A percentile compares a stretch with the other conserved stretches of the same genome.
These are phyloP conservation scores for Chytriomyces sp. DNA, from an alignment of 192 early-diverging fungal species.

Conservation along the genomic window DNA sequence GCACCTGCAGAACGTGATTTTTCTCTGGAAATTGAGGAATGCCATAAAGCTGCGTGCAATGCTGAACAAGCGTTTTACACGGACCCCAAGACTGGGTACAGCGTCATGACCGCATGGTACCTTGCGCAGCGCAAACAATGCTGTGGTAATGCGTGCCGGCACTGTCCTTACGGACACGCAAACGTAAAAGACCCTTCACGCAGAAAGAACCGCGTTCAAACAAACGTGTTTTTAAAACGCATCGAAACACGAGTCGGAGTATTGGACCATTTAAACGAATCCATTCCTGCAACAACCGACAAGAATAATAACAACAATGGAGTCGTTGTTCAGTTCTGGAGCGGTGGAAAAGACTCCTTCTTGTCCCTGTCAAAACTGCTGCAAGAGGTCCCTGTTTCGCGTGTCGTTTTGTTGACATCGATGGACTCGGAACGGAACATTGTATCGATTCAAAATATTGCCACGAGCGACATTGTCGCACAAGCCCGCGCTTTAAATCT, in stretches of 20 bases:
- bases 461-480: constrained; percentile 4
- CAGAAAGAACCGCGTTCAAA: not conserved
- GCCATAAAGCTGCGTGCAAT: constrained; percentile 16
- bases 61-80: constrained; percentile 1
- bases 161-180: constrained; percentile 29
- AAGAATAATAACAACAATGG: not conserved
- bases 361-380: not conserved
- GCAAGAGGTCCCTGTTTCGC: not conserved
- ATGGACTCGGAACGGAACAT: constrained; percentile 9
- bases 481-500: constrained; percentile 15
- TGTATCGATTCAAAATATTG: constrained; percentile 22
- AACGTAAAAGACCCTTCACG: not conserved
- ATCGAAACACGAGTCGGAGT: not conserved
- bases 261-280: not conserved
- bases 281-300: not conserved
- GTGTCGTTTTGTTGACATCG: constrained; percentile 14
- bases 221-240: constrained; percentile 12
- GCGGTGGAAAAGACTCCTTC: constrained; percentile 26
- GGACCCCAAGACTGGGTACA: constrained; percentile 26
- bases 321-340: constrained; percentile 20
- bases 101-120: constrained; percentile 27
- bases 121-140: constrained; percentile 4
- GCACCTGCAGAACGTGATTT: not conserved
- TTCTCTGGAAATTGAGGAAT: constrained; percentile 16
- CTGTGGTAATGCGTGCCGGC: constrained; percentile 27